A percentile compares a stretch with the other conserved stretches of the same genome.
Evolutionary conservation across 108 stramenopile genomes (phyloP).

Genomic region (Mayamaea pseudoterrestris): DNA sequence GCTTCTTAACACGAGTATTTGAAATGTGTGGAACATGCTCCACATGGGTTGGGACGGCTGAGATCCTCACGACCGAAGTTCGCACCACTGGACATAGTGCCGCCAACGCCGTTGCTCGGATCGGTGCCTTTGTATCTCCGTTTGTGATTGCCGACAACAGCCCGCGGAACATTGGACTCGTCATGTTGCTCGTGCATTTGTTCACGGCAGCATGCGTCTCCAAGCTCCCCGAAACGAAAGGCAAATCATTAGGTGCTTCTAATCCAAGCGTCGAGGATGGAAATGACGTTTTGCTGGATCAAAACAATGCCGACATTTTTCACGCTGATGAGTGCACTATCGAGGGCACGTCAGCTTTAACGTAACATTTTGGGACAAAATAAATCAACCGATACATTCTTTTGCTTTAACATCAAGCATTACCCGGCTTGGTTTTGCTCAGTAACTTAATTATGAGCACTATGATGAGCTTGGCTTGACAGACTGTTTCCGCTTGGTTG

Average conservation of each 20-base stretch:
- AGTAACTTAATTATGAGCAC: no score
- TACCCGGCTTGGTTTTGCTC: no score
- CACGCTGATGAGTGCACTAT: no score
- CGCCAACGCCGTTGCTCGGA: constrained; percentile 66
- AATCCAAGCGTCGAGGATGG: no score
- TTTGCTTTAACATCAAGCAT: neutral
- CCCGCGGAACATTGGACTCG: constrained; percentile 28
- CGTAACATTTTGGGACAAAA: no score
- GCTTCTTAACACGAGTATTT: constrained; percentile 56
- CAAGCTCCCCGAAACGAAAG: constrained; percentile 52
- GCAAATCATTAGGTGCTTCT: constrained; percentile 27
- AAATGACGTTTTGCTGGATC: no score
- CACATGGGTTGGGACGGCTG: constrained; percentile 67
- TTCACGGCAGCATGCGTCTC: constrained; percentile 23
- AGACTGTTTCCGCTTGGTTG: no score
- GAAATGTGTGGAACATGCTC: constrained; percentile 57
- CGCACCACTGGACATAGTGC: constrained; percentile 52
- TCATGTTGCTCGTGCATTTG: constrained; percentile 36
- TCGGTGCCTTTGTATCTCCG: constrained; percentile 48
- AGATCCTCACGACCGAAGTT: constrained; percentile 68
- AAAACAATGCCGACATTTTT: no score
- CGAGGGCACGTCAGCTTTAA: no score
- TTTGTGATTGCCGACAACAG: constrained; percentile 38
- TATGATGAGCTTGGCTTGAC: no score
- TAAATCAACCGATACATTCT: neutral